Percentiles rank a stretch among this genome's conserved stretches.
Conservation (phyloP, 2,329 filamentous ascomycete species). For the Penicillium sp. region DNA sequence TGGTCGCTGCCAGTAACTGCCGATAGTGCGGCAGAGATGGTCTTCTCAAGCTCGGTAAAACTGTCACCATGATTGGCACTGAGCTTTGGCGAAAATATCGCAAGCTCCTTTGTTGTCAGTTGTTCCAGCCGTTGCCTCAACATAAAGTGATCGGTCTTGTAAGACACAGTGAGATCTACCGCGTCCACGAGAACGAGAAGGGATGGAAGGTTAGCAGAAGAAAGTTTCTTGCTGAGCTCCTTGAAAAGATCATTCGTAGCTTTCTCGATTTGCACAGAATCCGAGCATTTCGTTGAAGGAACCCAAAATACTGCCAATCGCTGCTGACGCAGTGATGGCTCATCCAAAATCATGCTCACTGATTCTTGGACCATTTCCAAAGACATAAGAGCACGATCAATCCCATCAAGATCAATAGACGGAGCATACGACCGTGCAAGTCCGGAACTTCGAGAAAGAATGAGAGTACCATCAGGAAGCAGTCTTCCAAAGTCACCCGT, state of each 20-base stretch:
- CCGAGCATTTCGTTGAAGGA: constrained; percentile 29
- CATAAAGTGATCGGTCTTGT: constrained; percentile 65
- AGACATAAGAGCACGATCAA: constrained; percentile 61
- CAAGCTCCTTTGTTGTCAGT: constrained; percentile 50
- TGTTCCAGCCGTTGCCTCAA: constrained; percentile 51
- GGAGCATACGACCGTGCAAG: constrained; percentile 82
- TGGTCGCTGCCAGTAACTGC: constrained; percentile 48
- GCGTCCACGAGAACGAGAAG: constrained; percentile 66
- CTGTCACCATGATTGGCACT: constrained; percentile 32
- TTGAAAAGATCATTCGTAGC: constrained; percentile 52
- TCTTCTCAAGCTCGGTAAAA: constrained; percentile 57
- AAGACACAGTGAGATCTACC: constrained; percentile 70
- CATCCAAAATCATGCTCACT: constrained; percentile 58
- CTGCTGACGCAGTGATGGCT: constrained; percentile 41
- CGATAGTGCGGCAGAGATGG: constrained; percentile 57
- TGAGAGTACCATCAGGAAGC: constrained; percentile 70
- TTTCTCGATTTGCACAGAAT: constrained; percentile 2
- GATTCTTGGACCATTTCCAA: constrained; percentile 58
- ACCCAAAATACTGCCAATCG: constrained; percentile 71
- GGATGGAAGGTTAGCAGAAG: constrained; percentile 76
- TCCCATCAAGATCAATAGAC: constrained; percentile 73
- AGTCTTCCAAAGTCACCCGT: constrained; percentile 80
- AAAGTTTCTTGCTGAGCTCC: constrained; percentile 56
- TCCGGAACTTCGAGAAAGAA: constrained; percentile 71
- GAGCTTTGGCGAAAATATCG: constrained; percentile 33